Evolutionary conservation across 768 basidiomycete genomes (phyloP).

Genomic region (Lactarius indigo): DNA sequence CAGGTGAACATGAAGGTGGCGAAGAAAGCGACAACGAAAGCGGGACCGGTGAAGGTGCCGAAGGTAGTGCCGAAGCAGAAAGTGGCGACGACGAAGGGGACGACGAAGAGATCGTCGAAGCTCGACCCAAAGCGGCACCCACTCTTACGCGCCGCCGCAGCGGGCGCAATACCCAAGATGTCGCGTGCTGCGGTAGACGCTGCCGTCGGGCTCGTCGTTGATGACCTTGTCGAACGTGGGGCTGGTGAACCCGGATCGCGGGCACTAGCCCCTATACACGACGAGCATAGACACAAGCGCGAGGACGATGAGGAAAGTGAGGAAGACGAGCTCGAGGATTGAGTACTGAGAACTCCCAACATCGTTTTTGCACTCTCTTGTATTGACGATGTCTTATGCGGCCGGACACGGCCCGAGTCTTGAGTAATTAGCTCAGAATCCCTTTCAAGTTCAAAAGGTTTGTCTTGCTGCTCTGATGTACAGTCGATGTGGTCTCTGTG

Average conservation of each 20-base stretch:
- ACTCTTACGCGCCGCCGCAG: constrained; percentile 19
- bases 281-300: not conserved
- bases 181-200: constrained; percentile 23
- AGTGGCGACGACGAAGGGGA: constrained; percentile 38
- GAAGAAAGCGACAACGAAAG: constrained; percentile 23
- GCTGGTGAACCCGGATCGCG: not conserved
- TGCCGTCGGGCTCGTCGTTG: constrained; percentile 22
- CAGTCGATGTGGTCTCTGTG: too few species aligned
- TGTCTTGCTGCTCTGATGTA: too few species aligned
- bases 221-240: constrained; percentile 16
- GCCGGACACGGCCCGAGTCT: too few species aligned
- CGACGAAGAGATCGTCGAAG: constrained; percentile 40
- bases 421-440: too few species aligned
- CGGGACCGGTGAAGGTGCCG: constrained; percentile 29
- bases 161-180: constrained; percentile 22
- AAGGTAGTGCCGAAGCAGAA: constrained; percentile 30
- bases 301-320: constrained; percentile 8
- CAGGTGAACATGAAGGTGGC: not conserved
- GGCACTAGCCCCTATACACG: too few species aligned
- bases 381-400: too few species aligned
- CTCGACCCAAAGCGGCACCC: constrained; percentile 52
- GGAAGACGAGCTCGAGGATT: constrained; percentile 26
- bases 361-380: too few species aligned
- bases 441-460: too few species aligned
- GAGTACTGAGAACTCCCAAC: not conserved